Conservation (phyloP, 108 stramenopile species). For the Ochromonas danica region DNA sequence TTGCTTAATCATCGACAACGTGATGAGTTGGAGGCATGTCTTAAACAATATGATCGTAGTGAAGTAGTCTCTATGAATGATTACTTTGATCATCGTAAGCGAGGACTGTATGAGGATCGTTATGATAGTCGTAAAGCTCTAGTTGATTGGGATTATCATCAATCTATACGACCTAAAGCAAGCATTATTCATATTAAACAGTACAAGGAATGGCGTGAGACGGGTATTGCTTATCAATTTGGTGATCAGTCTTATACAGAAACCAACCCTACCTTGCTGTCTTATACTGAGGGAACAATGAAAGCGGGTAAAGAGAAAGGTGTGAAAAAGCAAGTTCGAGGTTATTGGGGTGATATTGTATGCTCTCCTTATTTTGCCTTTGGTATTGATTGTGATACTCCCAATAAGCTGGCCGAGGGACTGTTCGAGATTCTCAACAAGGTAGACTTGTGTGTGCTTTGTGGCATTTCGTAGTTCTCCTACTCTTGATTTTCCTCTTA, state of each 20-base stretch:
- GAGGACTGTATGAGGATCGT: constrained; percentile 57
- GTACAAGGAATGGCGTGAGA: constrained; percentile 63
- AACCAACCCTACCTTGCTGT: constrained; percentile 59
- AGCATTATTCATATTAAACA: constrained; percentile 67
- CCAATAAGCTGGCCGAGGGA: constrained; percentile 55
- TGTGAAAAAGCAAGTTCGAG: constrained; percentile 39
- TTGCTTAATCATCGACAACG: constrained; percentile 52
- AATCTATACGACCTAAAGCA: constrained; percentile 52
- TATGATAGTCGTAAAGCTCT: constrained; percentile 61
- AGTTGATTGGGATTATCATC: constrained; percentile 66
- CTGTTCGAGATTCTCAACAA: constrained; percentile 64
- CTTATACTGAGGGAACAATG: constrained; percentile 51
- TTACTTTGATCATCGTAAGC: constrained; percentile 53
- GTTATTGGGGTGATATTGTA: constrained; percentile 67
- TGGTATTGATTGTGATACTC: constrained; percentile 57
- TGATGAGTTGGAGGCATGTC: constrained; percentile 46
- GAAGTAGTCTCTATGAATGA: constrained; percentile 43
- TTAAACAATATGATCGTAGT: constrained; percentile 39
- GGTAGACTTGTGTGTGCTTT: constrained; percentile 31
- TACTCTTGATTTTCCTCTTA: too few relatives aligned
- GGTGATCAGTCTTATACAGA: constrained; percentile 62
- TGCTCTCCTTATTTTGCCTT: constrained; percentile 61
- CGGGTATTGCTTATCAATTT: constrained; percentile 70
- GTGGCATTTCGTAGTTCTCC: too few relatives aligned
- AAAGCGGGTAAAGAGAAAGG: constrained; percentile 41